Evolutionary conservation across 768 basidiomycete genomes (phyloP).

Genomic region (Tulasnella sp.): DNA sequence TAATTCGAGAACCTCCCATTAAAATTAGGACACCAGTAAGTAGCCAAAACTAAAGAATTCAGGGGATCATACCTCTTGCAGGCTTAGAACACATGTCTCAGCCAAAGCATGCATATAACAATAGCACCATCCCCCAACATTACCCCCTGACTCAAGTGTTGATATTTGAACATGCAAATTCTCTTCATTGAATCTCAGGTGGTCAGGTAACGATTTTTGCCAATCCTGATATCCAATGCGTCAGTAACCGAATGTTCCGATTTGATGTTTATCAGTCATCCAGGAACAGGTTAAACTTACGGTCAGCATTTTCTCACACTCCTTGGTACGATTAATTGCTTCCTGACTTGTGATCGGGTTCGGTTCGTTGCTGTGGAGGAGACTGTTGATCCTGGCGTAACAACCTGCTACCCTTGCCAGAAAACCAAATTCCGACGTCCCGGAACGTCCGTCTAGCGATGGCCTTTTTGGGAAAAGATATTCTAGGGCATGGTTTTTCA

Average conservation of each 20-base stretch:
- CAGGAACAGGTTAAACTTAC: too few species aligned
- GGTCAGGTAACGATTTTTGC: slow-evolving; percentile 52
- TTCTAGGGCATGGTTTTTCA: slow-evolving; percentile 32
- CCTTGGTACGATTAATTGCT: not conserved
- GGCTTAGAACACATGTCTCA: slow-evolving; percentile 50
- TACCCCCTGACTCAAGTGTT: slow-evolving; percentile 61
- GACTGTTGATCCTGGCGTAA: slow-evolving; percentile 44
- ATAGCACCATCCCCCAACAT: slow-evolving; percentile 71
- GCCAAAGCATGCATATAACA: slow-evolving; percentile 61
- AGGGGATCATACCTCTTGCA: slow-evolving; percentile 42
- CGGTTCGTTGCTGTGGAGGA: slow-evolving; percentile 5
- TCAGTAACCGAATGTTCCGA: slow-evolving; percentile 5
- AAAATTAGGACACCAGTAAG: not conserved
- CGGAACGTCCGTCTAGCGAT: slow-evolving; percentile 34
- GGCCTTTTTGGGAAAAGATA: slow-evolving; percentile 50
- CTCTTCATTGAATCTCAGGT: slow-evolving; percentile 57
- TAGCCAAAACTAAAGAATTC: too few species aligned
- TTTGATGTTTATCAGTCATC: too few species aligned
- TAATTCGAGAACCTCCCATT: not conserved
- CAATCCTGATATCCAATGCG: slow-evolving; percentile 37
- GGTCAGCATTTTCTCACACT: slow-evolving; percentile 8
- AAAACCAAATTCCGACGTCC: slow-evolving; percentile 63
- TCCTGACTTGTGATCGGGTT: not conserved
- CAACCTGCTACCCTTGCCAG: slow-evolving; percentile 56
- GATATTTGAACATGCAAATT: slow-evolving; percentile 53